Conservation (phyloP, 2,329 filamentous ascomycete species). For the Calonectria crousiana region DNA sequence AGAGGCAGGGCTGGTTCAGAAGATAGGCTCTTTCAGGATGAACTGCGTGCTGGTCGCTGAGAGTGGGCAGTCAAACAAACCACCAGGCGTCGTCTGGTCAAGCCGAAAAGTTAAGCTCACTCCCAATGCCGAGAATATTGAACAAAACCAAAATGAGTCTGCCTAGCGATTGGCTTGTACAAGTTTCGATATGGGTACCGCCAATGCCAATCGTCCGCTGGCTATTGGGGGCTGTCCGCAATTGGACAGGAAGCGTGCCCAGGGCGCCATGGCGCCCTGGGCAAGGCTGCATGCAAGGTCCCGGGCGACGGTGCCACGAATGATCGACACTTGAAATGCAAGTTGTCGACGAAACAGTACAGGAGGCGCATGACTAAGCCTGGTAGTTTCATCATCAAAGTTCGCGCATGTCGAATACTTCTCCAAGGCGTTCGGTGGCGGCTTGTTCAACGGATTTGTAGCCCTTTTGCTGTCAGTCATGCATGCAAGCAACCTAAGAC, state of each 20-base stretch:
- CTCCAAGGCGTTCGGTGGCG: neutral
- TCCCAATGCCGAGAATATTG: neutral
- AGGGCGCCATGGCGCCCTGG: slow-evolving; percentile 19
- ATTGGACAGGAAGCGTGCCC: slow-evolving; percentile 25
- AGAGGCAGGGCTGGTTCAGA: too few species aligned
- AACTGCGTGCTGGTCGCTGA: too few species aligned
- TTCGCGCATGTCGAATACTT: neutral
- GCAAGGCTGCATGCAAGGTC: slow-evolving; percentile 42
- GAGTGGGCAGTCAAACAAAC: neutral
- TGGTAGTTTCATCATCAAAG: neutral
- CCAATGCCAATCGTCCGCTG: neutral
- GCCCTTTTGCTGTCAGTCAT: neutral
- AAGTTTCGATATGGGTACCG: neutral
- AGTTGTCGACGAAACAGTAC: slow-evolving; percentile 22
- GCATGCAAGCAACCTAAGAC: neutral
- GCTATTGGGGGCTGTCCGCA: neutral
- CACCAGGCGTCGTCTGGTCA: neutral
- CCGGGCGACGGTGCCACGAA: slow-evolving; percentile 35
- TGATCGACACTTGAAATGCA: slow-evolving; percentile 34
- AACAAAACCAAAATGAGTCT: neutral
- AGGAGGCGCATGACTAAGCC: slow-evolving; percentile 20
- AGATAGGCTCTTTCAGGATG: neutral
- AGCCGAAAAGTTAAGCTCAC: too few species aligned
- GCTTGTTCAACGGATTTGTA: neutral
- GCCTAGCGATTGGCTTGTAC: neutral